These are phyloP conservation scores for Pythium apleroticum DNA, from an alignment of 352 stramenopile species.

Conservation along the genomic window DNA sequence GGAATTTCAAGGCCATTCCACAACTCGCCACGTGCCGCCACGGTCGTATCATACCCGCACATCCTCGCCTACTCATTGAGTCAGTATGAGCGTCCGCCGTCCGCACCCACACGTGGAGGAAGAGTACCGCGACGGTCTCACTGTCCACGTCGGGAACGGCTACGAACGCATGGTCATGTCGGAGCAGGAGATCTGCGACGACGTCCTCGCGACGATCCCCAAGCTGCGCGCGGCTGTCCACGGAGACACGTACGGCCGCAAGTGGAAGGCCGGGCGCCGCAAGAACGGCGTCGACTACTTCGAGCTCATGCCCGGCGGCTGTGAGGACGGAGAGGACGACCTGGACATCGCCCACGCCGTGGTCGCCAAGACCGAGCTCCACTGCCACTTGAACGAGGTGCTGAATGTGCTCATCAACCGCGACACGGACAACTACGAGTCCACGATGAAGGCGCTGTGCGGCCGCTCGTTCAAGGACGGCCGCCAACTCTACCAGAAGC, in stretches of 20 bases:
- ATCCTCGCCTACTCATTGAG: too few relatives aligned
- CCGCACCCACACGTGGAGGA: neutral
- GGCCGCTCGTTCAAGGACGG: conserved; percentile 52
- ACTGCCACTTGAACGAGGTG: conserved; percentile 63
- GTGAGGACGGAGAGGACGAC: conserved; percentile 31
- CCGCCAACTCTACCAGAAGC: conserved; percentile 44
- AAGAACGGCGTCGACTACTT: conserved; percentile 45
- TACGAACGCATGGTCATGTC: conserved; percentile 34
- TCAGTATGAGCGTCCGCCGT: neutral
- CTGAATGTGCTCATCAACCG: conserved; percentile 53
- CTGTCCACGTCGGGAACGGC: conserved; percentile 19
- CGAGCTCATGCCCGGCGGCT: conserved; percentile 36
- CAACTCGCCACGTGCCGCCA: neutral
- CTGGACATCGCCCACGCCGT: conserved; percentile 54
- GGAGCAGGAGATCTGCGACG: conserved; percentile 56
- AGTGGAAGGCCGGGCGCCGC: conserved; percentile 37
- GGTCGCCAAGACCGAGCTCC: conserved; percentile 51
- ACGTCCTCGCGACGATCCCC: conserved; percentile 57
- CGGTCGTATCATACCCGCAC: conserved; percentile 1
- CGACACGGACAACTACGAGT: conserved; percentile 42
- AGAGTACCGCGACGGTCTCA: conserved; percentile 9
- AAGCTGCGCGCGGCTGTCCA: conserved; percentile 49
- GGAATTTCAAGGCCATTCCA: neutral
- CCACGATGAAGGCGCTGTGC: conserved; percentile 50
- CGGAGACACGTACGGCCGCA: conserved; percentile 32